A percentile compares a stretch with the other conserved stretches of the same genome.
Conservation (phyloP, 257 asterid genomes). For the Echium plantagineum region DNA sequence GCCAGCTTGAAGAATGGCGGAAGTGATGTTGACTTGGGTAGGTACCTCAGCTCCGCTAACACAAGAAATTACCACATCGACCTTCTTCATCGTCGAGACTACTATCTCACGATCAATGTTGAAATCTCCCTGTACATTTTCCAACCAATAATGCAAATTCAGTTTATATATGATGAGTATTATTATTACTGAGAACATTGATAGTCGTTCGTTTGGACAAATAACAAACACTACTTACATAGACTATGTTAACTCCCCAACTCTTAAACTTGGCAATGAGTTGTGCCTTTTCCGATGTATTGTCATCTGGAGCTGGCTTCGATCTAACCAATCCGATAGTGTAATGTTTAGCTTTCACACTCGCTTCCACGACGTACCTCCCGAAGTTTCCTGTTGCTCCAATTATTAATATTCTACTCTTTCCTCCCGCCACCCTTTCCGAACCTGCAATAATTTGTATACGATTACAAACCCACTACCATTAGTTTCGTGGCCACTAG, state of each 20-base stretch:
- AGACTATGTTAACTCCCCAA: not conserved
- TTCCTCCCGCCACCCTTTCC: not conserved
- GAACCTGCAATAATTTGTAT: no score
- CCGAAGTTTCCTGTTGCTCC: slow-evolving; percentile 3
- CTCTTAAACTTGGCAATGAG: not conserved
- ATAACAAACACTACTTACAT: no score
- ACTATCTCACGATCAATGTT: not conserved
- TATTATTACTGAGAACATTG: no score
- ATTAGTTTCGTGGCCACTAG: no score
- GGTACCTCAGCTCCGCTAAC: slow-evolving; percentile 3
- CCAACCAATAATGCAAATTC: no score
- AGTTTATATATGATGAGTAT: no score
- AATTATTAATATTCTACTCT: not conserved
- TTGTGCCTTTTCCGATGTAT: not conserved
- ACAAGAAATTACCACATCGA: slow-evolving; percentile 16
- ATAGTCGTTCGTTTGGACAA: no score
- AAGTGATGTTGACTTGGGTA: slow-evolving; percentile 18
- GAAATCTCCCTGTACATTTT: slow-evolving; percentile 3
- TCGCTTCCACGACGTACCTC: not conserved
- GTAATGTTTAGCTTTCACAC: not conserved
- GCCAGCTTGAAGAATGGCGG: slow-evolving; percentile 29
- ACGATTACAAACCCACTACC: no score
- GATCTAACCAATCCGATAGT: not conserved
- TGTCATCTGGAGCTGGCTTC: not conserved
- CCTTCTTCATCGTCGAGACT: not conserved